phyloP scores from a whole-genome alignment of 2,329 filamentous ascomycete species.

The Huntiella abstrusa region DNA sequence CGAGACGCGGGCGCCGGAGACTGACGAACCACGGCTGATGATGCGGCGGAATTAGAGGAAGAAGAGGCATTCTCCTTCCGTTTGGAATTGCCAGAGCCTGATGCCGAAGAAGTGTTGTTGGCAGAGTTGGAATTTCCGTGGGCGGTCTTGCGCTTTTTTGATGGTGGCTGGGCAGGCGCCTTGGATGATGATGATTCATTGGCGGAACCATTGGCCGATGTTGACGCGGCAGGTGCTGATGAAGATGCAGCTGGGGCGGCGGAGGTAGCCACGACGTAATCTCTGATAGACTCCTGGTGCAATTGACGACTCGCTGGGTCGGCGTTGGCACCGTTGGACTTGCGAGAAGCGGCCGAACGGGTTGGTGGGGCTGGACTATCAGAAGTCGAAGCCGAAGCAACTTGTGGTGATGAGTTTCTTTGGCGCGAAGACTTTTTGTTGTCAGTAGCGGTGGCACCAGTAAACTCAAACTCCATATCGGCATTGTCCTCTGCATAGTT shows the following conservation, averaged over 20 bases:
- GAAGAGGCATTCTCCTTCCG: constrained; percentile 1
- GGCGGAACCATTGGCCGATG: not conserved
- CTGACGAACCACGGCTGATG: too few species aligned
- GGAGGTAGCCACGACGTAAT: constrained; percentile 4
- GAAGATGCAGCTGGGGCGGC: constrained; percentile 1
- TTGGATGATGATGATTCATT: constrained; percentile 3
- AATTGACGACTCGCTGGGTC: constrained; percentile 8
- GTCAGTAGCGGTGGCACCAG: constrained; percentile 33
- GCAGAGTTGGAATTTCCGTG: constrained; percentile 14
- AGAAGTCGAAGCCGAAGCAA: not conserved
- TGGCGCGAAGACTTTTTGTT: constrained; percentile 34
- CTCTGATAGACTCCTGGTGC: constrained; percentile 9
- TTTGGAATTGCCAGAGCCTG: constrained; percentile 3
- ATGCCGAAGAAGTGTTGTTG: constrained; percentile 1
- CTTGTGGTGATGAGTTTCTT: constrained; percentile 10
- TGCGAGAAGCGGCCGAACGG: constrained; percentile 22
- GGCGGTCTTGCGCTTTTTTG: constrained; percentile 76
- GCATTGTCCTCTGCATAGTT: constrained; percentile 90
- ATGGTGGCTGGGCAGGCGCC: constrained; percentile 26
- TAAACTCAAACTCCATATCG: constrained; percentile 70
- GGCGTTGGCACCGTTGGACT: constrained; percentile 22
- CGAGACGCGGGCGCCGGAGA: not conserved
- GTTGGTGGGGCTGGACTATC: constrained; percentile 18
- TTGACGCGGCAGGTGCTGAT: not conserved
- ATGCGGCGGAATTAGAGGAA: too few species aligned